These are phyloP conservation scores for Allomyces macrogynus DNA, from an alignment of 192 early-diverging fungal genomes.

Conservation along the genomic window DNA sequence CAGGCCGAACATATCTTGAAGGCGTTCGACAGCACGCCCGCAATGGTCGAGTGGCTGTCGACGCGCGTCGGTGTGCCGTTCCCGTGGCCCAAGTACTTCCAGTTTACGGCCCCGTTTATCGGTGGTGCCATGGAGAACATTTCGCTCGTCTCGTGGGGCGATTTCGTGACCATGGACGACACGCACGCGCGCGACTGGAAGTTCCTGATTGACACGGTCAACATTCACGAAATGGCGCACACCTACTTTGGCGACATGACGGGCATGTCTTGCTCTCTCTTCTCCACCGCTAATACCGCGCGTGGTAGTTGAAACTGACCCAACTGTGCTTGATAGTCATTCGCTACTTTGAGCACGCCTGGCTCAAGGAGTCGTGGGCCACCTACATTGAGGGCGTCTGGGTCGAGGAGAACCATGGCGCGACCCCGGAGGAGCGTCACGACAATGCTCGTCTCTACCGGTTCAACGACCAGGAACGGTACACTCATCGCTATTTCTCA, in stretches of 20 bases:
- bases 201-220: conserved; percentile 18
- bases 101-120: conserved; percentile 15
- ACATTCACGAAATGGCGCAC: conserved; percentile 36
- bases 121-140: conserved; percentile 38
- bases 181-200: neutral
- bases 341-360: conserved; percentile 32
- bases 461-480: conserved; percentile 6
- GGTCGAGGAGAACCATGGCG: conserved; percentile 11
- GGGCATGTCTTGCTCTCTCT: neutral
- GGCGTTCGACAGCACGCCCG: conserved; percentile 19
- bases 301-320: too few relatives aligned
- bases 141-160: conserved; percentile 8
- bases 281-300: too few relatives aligned
- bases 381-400: conserved; percentile 19
- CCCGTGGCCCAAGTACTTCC: conserved; percentile 33
- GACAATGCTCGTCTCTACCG: conserved; percentile 17
- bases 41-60: conserved; percentile 27
- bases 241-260: conserved; percentile 31
- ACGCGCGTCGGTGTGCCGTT: conserved; percentile 17
- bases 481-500: too few relatives aligned
- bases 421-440: neutral
- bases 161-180: neutral
- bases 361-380: conserved; percentile 38
- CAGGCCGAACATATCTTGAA: conserved; percentile 11
- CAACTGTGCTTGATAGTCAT: conserved; percentile 16